Evolutionary conservation across 2,329 filamentous ascomycete genomes (phyloP).

Genomic region (Cephalotrichum gorgonifer): DNA sequence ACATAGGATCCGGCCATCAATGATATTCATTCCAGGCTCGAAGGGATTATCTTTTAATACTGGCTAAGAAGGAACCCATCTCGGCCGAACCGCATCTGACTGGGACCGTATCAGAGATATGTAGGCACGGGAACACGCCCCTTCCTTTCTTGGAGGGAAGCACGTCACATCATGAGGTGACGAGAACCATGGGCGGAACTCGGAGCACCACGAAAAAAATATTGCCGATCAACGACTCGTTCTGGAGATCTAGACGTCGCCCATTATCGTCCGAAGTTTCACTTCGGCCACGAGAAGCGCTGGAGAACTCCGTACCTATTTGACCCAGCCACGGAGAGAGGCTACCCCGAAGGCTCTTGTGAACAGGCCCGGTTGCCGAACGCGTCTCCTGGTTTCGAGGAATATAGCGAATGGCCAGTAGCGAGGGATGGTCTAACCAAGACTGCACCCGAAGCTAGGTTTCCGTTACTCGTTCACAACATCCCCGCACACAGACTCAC

Average conservation of each 20-base stretch:
- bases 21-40: background rate
- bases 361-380: background rate
- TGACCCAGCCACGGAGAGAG: background rate
- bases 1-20: too few species aligned
- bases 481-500: too few species aligned
- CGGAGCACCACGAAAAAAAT: background rate
- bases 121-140: background rate
- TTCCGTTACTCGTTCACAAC: background rate
- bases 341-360: background rate
- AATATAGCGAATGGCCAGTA: background rate
- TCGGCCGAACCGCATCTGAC: background rate
- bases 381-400: slow-evolving; percentile 2
- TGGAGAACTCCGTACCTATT: background rate
- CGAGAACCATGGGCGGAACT: background rate
- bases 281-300: background rate
- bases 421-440: background rate
- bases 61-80: too few species aligned
- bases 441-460: background rate
- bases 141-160: background rate
- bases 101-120: background rate
- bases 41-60: too few species aligned
- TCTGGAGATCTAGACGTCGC: background rate
- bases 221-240: background rate
- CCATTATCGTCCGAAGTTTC: slow-evolving; percentile 1
- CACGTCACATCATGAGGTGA: background rate